Conservation (phyloP, 495 filamentous ascomycete species). For the Aspergillus saccharolyticus region DNA sequence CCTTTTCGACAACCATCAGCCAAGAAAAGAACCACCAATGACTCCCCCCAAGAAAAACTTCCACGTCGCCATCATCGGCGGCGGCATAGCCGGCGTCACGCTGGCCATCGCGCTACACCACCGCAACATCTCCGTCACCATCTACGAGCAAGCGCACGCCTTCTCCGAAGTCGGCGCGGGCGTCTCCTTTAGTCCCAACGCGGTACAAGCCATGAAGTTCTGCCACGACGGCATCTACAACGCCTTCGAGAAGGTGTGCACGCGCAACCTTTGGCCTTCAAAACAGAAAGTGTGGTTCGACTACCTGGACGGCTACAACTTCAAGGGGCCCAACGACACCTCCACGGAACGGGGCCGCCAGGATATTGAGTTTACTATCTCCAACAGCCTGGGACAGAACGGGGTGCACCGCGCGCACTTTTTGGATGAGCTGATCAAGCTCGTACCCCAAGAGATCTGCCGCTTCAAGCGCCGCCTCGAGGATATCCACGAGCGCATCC, state of each 20-base stretch:
- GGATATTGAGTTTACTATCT: conserved; percentile 23
- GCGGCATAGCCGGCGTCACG: conserved; percentile 34
- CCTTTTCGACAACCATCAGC: too few species aligned
- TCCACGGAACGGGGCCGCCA: conserved; percentile 5
- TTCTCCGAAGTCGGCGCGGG: conserved; percentile 60
- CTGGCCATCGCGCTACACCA: conserved; percentile 31
- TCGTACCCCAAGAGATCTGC: conserved; percentile 39
- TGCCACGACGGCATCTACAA: conserved; percentile 45
- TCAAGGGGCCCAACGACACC: conserved; percentile 1
- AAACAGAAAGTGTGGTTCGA: conserved; percentile 29
- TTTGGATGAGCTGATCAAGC: conserved; percentile 41
- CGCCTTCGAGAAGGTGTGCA: conserved; percentile 34
- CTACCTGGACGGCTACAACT: conserved; percentile 23
- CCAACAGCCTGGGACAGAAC: conserved; percentile 25
- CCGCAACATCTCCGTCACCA: conserved; percentile 36
- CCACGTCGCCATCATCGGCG: conserved; percentile 36
- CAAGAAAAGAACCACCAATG: too few species aligned
- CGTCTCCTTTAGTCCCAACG: conserved; percentile 56
- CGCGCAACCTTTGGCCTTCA: conserved; percentile 34
- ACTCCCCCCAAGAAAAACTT: conserved; percentile 16
- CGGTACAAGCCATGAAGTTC: conserved; percentile 49
- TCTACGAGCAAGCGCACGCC: conserved; percentile 49
- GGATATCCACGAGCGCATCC: conserved; percentile 19
- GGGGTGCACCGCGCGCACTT: conserved; percentile 49
- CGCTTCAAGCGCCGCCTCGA: conserved; percentile 39